Evolutionary conservation across 768 basidiomycete genomes (phyloP), one percentile per base, ranked within the genome.

Genomic region (Tephrocybe sp.): DNA sequence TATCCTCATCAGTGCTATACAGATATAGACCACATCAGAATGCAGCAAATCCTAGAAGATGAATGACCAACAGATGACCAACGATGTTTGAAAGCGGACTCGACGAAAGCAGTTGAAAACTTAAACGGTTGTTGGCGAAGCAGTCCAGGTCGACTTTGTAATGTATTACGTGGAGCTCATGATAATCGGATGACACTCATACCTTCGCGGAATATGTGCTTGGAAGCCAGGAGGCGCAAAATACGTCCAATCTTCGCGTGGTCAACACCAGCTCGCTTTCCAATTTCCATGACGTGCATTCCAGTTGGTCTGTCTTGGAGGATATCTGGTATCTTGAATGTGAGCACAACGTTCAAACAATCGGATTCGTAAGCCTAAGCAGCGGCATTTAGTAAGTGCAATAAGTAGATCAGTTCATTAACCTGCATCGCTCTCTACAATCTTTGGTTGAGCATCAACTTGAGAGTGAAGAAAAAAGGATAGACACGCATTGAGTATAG

Each of bases 41-140:
- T 36, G 8, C 15, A 36, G 5, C 15, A 36, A 15, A 36, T 36
- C 28, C 6, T 30, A 5, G 6, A 5, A 30, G 11, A 36, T 36
- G 34, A 39, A 39, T n/a, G n/a, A 20, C 20, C 7, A 17, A 72
- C 69, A 68, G 41, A 32, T 68, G 60, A 0, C 60, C 44, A 0
- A 62, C 58, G 3, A 71, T 50, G 20, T 51, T 55, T 9, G 61
- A 58, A 1, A 73, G 50, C 3, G 68, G 64, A 25, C 70, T 67
- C 1, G 59, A 58, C 4, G 71, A 71, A 1, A 68, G 44, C 1
- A 75, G 60, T 26, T 64, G 58, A 32, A 70, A 54, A 47, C 70
- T 72, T 1, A 78, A 61, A 0, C 74, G 66, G 55, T 74, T 77
- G 48, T 77, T 75, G 2, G 70, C 68, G 46, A 73, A 76, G 0